Conservation (phyloP, 768 basidiomycete species). For the Rhodotorula sphaerocarpa region DNA sequence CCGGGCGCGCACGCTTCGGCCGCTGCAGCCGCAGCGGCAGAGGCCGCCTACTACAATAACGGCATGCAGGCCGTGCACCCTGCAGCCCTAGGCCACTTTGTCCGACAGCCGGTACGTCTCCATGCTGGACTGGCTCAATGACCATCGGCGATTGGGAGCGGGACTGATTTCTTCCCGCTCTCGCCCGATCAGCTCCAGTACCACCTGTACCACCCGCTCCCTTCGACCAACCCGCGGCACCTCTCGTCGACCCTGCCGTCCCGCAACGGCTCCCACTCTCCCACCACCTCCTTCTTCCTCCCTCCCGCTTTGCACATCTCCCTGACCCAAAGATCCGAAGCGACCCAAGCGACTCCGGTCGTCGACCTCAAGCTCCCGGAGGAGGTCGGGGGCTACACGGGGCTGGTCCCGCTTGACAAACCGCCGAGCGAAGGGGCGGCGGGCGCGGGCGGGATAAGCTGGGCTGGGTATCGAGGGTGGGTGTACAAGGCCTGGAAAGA, state of each 20-base stretch:
- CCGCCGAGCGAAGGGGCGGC: background rate
- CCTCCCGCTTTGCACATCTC: constrained; percentile 62
- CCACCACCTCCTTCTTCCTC: constrained; percentile 59
- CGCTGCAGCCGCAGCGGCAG: constrained; percentile 27
- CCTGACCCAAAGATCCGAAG: constrained; percentile 42
- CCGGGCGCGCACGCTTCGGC: constrained; percentile 4
- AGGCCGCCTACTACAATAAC: constrained; percentile 32
- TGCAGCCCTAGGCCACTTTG: constrained; percentile 23
- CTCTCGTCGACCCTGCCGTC: constrained; percentile 40
- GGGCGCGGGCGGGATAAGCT: background rate
- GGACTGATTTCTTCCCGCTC: too few species aligned
- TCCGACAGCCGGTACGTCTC: constrained; percentile 58
- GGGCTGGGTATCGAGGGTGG: constrained; percentile 62
- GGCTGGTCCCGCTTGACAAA: constrained; percentile 66
- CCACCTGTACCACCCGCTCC: constrained; percentile 72
- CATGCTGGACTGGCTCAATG: too few species aligned
- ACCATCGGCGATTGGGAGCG: too few species aligned
- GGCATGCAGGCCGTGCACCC: constrained; percentile 35
- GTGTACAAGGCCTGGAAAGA: constrained; percentile 74
- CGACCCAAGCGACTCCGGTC: constrained; percentile 35
- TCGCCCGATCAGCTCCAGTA: constrained; percentile 67
- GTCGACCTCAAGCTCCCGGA: constrained; percentile 62
- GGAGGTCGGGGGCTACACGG: constrained; percentile 83
- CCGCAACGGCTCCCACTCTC: constrained; percentile 40
- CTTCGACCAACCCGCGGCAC: constrained; percentile 53